Conservation (phyloP, 2,329 filamentous ascomycete genomes). For the Fusarium redolens region DNA sequence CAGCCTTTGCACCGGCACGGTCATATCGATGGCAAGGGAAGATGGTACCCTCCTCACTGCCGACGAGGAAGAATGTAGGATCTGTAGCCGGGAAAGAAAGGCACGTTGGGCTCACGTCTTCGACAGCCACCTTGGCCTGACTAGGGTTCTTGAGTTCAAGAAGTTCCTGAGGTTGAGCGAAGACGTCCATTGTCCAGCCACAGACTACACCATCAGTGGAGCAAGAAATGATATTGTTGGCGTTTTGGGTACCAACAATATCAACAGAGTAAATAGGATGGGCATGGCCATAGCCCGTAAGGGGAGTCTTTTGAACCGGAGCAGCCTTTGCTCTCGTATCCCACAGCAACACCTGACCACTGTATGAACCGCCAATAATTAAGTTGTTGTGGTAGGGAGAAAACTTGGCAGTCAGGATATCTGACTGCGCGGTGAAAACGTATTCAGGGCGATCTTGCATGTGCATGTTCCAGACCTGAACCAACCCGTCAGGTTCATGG, state of each 20-base stretch:
- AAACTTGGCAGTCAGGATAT: constrained; percentile 95
- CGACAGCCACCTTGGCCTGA: constrained; percentile 79
- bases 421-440: constrained; percentile 94
- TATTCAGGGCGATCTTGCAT: constrained; percentile 95
- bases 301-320: constrained; percentile 93
- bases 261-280: constrained; percentile 96
- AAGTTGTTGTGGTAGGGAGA: constrained; percentile 98
- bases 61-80: constrained; percentile 96
- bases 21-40: constrained; percentile 98
- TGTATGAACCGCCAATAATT: constrained; percentile 95
- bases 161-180: constrained; percentile 94
- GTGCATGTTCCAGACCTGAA: constrained; percentile 97
- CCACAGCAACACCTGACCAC: constrained; percentile 95
- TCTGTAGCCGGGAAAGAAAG: constrained; percentile 95
- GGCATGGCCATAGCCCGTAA: constrained; percentile 94
- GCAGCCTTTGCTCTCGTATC: constrained; percentile 90
- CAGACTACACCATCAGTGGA: constrained; percentile 97
- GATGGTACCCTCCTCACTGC: constrained; percentile 95
- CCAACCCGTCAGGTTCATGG: constrained; percentile 90
- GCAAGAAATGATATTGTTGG: constrained; percentile 97
- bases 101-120: constrained; percentile 94
- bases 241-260: constrained; percentile 97
- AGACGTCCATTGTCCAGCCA: constrained; percentile 97
- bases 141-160: constrained; percentile 87
- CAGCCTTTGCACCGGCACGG: constrained; percentile 94